Evolutionary conservation across 805 yeast genomes (phyloP).

Genomic region (Candida peoriensis): DNA sequence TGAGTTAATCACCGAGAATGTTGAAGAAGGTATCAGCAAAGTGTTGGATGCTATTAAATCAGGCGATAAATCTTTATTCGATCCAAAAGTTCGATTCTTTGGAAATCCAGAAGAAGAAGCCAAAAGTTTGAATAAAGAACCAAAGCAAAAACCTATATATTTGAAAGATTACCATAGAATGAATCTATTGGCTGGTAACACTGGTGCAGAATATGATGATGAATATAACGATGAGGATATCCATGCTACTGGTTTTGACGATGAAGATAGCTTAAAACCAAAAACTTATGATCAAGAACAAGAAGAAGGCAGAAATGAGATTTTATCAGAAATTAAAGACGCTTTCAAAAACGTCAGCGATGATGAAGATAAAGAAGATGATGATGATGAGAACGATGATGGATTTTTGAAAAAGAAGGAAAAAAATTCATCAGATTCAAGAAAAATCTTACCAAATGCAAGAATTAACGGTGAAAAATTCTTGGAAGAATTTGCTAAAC

Average conservation of each 20-base stretch:
- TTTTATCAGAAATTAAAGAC: conserved; percentile 72
- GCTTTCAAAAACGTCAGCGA: conserved; percentile 50
- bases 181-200: conserved; percentile 61
- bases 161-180: conserved; percentile 90
- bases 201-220: conserved; percentile 49
- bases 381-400: conserved; percentile 37
- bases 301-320: conserved; percentile 63
- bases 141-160: conserved; percentile 65
- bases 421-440: conserved; percentile 20
- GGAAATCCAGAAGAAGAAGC: conserved; percentile 47
- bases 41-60: conserved; percentile 67
- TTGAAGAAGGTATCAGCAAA: conserved; percentile 71
- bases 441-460: conserved; percentile 58
- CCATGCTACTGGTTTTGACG: too few species aligned
- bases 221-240: conserved; percentile 38
- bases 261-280: too few species aligned
- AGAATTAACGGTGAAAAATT: conserved; percentile 58
- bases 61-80: conserved; percentile 61
- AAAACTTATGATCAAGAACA: conserved; percentile 75
- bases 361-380: conserved; percentile 35
- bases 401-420: conserved; percentile 59
- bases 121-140: conserved; percentile 25
- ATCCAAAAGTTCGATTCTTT: conserved; percentile 70
- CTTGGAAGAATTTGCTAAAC: conserved; percentile 63
- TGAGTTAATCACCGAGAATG: conserved; percentile 78